These are phyloP conservation scores for Podaxis sp. DNA, from an alignment of 768 basidiomycete genomes.

Conservation along the genomic window DNA sequence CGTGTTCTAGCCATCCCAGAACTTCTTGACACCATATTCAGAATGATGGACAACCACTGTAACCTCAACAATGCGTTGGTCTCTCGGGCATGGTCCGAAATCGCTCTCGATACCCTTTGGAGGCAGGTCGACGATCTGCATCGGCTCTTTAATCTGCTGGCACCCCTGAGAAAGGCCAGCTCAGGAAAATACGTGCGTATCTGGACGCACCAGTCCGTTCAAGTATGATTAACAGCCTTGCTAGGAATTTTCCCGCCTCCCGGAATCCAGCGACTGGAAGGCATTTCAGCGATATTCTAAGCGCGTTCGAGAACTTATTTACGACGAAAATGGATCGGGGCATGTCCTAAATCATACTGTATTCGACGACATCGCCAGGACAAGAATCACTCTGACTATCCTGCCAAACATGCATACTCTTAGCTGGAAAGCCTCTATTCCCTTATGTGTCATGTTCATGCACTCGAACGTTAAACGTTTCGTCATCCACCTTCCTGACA, in stretches of 20 bases:
- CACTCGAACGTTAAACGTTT: conserved; percentile 13
- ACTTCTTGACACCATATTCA: conserved; percentile 19
- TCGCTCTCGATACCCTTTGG: conserved; percentile 22
- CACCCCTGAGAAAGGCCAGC: conserved; percentile 12
- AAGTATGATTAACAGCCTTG: neutral
- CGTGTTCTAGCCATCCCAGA: conserved; percentile 20
- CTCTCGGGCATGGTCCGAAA: conserved; percentile 20
- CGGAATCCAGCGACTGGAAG: conserved; percentile 19
- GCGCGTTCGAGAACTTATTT: conserved; percentile 21
- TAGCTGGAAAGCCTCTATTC: conserved; percentile 15
- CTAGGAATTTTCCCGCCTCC: conserved; percentile 18
- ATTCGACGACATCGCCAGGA: conserved; percentile 14
- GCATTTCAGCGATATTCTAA: conserved; percentile 21
- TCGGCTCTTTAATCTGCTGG: conserved; percentile 19
- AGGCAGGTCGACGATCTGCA: conserved; percentile 20
- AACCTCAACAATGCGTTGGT: conserved; percentile 19
- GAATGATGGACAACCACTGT: conserved; percentile 14
- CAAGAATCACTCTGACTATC: conserved; percentile 11
- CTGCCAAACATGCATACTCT: conserved; percentile 17
- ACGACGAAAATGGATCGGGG: conserved; percentile 13
- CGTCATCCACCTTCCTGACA: conserved; percentile 8
- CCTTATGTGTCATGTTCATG: conserved; percentile 17
- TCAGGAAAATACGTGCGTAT: conserved; percentile 4
- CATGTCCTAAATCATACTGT: neutral
- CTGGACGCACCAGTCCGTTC: neutral